Base-by-base conservation (phyloP, 139 green algal genomes). In the Volvox africanus region DNA sequence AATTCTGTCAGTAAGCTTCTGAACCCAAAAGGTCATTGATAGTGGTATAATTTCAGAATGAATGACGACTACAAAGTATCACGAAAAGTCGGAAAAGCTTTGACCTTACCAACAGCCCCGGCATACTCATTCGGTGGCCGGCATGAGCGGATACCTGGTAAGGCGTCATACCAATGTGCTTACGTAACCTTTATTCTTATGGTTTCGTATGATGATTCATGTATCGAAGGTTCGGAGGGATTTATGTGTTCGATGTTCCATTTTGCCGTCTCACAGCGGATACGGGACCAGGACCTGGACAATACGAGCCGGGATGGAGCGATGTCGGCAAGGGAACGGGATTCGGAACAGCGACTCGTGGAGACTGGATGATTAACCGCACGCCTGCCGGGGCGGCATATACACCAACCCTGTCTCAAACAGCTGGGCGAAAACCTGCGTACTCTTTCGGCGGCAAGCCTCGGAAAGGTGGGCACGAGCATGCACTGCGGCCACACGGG, bases 71-170 rank as follows among this genome's bases (percentile, higher is more conserved):
- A 92, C 28, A 80, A 82, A 22, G 88, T 92, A 1, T 36, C 79
- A 0, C 61, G 88, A 1, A 88, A 37, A 55, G 35, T 92, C 19
- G 88, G 88, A 0, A 92, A 88, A 68, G 88, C 88, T 12, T 30
- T 68, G 22, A 75, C 79, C 6, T 28, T 92, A 5, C 80, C 67
- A 24, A 88, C 88, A 30, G 79, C 79, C 21, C 88, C 88, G 0
- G 88, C 88, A 36, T 92, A 78, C 44, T 82, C 88, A 0, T 92
- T 92, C 19, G 79, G 79, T 24, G 88, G 88, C 20, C 65, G 79
- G 1, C 65, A 92, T 21, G 80, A 92, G 22, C 55, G 75, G 28
- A 55, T 55, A 19, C 32, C 75, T 55, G 32, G 75, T 81, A 81
- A 55, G 75, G 1, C 3, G 17, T 61, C 50, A 24, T 28, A 75